phyloP scores from a whole-genome alignment of 331 rosid species.

The Quercus phellos region DNA sequence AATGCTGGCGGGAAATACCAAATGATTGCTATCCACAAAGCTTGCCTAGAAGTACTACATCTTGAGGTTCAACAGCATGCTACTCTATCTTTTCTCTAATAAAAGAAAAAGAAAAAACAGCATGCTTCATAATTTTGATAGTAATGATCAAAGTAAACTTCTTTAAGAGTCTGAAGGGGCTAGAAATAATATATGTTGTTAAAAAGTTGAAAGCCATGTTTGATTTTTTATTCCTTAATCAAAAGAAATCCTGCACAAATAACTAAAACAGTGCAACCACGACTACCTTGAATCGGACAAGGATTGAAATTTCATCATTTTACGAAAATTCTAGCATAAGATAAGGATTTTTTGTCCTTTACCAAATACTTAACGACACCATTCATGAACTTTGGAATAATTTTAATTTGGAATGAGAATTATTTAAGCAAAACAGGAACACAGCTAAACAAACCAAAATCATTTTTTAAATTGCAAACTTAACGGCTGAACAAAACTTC shows the following conservation, averaged over 20 bases:
- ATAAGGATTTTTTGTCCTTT: neutral
- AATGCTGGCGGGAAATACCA: neutral
- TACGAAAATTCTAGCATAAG: neutral
- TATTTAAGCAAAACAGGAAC: neutral
- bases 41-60: neutral
- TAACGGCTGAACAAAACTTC: neutral
- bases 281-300: neutral
- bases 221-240: neutral
- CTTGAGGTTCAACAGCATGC: neutral
- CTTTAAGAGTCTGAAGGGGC: neutral
- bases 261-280: neutral
- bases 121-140: neutral
- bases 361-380: neutral
- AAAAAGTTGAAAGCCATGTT: neutral
- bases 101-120: too few relatives aligned
- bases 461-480: neutral
- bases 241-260: neutral
- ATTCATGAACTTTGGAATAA: neutral
- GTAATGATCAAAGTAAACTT: neutral
- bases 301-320: neutral
- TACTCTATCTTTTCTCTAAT: neutral
- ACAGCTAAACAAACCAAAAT: neutral
- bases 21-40: neutral
- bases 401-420: neutral
- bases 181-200: neutral